Conservation (phyloP, 768 basidiomycete species). For the Tephrocybe sp. region DNA sequence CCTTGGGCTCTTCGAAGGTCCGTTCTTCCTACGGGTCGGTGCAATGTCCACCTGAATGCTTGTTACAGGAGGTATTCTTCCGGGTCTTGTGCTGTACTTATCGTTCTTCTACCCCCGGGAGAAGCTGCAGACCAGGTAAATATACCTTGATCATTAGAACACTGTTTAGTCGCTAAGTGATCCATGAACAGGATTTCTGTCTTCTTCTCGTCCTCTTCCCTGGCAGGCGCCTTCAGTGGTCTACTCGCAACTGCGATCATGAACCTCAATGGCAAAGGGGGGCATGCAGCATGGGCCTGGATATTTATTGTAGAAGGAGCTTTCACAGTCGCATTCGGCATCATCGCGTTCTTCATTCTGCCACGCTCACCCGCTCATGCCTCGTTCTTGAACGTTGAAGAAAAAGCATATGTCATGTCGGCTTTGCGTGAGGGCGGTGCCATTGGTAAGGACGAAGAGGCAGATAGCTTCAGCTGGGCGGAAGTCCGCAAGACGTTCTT, state of each 20-base stretch:
- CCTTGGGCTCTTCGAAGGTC: constrained; percentile 47
- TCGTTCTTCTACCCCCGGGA: constrained; percentile 35
- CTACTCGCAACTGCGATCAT: constrained; percentile 47
- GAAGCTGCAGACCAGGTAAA: constrained; percentile 15
- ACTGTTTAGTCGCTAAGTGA: not conserved
- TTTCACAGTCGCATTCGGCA: constrained; percentile 44
- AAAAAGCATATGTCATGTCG: constrained; percentile 14
- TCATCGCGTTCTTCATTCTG: constrained; percentile 18
- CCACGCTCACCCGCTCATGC: constrained; percentile 13
- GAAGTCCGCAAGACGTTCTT: constrained; percentile 33
- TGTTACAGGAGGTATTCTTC: constrained; percentile 30
- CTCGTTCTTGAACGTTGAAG: constrained; percentile 10
- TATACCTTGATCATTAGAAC: not conserved
- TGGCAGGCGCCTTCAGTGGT: constrained; percentile 47
- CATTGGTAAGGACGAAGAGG: constrained; percentile 17
- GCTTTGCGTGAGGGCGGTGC: constrained; percentile 16
- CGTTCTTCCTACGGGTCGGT: constrained; percentile 11
- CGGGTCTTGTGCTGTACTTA: constrained; percentile 31
- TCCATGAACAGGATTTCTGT: constrained; percentile 24
- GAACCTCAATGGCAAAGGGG: constrained; percentile 43
- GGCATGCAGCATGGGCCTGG: constrained; percentile 48
- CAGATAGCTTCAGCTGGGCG: constrained; percentile 36
- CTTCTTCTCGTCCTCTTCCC: constrained; percentile 26
- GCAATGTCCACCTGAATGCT: constrained; percentile 16
- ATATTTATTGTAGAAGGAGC: constrained; percentile 47